A percentile compares a stretch with the other conserved stretches of the same genome.
Evolutionary conservation across 257 asterid species (phyloP).

Genomic region (Nicotiana otophora): DNA sequence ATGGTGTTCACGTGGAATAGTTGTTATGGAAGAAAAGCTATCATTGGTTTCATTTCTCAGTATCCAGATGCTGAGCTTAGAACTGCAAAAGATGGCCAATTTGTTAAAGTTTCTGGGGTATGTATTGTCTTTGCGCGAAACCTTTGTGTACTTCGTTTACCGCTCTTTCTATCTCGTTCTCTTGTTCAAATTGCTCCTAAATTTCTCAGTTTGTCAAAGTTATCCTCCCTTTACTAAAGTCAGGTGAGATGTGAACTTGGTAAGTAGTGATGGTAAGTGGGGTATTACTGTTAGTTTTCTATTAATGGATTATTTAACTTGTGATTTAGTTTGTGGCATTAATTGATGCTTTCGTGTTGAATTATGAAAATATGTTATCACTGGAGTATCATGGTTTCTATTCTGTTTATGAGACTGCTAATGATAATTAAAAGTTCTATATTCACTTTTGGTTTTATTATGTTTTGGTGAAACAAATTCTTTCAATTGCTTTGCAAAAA

Average conservation of each 20-base stretch:
- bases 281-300: not conserved
- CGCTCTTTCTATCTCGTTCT: not conserved
- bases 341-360: not conserved
- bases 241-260: not conserved
- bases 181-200: not conserved
- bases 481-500: not conserved
- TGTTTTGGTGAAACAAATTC: not conserved
- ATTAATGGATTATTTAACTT: not conserved
- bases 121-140: slow-evolving; percentile 18
- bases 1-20: slow-evolving; percentile 62
- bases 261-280: not conserved
- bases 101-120: slow-evolving; percentile 90
- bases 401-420: not conserved
- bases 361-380: not conserved
- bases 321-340: not conserved
- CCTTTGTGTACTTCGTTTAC: not conserved
- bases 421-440: not conserved
- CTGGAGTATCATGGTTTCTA: not conserved
- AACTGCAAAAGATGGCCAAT: slow-evolving; percentile 80
- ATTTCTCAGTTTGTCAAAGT: not conserved
- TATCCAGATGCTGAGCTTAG: slow-evolving; percentile 77
- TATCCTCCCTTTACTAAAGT: not conserved
- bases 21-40: slow-evolving; percentile 65
- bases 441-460: not conserved
- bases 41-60: slow-evolving; percentile 43